Conservation (phyloP, 441 rosid genomes). For the Erysimum pusillum region DNA sequence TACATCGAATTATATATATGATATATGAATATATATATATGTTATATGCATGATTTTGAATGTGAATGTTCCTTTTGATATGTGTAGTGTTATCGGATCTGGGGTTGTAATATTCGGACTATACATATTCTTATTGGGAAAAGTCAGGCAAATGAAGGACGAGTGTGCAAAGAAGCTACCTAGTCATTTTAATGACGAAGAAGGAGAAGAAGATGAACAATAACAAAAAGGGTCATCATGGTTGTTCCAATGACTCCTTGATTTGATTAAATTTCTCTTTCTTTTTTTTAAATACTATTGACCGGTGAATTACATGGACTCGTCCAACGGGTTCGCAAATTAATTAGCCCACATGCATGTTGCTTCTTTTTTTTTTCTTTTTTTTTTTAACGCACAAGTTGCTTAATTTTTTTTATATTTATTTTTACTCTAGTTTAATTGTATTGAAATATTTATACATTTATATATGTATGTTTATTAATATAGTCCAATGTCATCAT, state of each 20-base stretch:
- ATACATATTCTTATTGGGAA: constrained; percentile 49
- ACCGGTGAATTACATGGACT: not conserved
- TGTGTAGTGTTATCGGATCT: constrained; percentile 48
- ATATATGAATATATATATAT: not conserved
- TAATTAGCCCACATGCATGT: not conserved
- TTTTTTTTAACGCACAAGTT: not conserved
- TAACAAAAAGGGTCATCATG: constrained; percentile 41
- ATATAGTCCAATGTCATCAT: constrained; percentile 2
- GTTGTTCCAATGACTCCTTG: constrained; percentile 52
- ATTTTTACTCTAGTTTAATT: not conserved
- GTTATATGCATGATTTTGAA: constrained; percentile 12
- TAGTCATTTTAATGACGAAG: constrained; percentile 29
- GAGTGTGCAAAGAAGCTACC: constrained; percentile 38
- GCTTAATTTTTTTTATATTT: too few species aligned
- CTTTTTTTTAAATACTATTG: not conserved
- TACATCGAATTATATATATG: constrained; percentile 1
- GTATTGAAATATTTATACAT: not conserved
- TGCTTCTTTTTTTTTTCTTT: not conserved
- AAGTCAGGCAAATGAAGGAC: constrained; percentile 43
- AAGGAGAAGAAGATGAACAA: constrained; percentile 41
- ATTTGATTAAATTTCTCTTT: not conserved
- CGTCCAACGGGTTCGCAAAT: not conserved
- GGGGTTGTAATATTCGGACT: constrained; percentile 46
- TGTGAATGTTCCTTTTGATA: not conserved
- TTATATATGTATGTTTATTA: constrained; percentile 4